These are phyloP conservation scores for Gnomoniopsis smithogilvyi DNA, from an alignment of 2,329 filamentous ascomycete genomes.

Conservation along the genomic window DNA sequence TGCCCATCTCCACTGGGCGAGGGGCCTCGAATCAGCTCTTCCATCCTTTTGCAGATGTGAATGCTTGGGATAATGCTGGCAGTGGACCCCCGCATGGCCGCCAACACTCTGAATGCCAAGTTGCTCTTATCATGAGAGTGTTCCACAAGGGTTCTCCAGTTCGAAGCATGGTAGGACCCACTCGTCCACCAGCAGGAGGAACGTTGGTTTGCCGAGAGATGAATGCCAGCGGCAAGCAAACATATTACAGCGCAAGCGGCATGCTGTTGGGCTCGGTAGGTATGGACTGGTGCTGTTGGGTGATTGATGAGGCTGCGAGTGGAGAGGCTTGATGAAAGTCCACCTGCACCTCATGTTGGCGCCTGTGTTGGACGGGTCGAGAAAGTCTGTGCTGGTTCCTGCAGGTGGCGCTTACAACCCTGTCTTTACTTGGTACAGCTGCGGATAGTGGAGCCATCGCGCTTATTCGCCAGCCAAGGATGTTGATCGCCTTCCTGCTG, in stretches of 20 bases:
- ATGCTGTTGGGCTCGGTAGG: not conserved
- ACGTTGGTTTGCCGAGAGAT: not conserved
- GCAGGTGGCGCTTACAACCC: no score
- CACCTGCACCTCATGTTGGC: no score
- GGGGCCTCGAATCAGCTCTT: not conserved
- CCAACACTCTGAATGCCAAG: not conserved
- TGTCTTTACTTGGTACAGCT: no score
- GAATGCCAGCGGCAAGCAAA: not conserved
- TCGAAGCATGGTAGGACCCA: not conserved
- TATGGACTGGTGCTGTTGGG: no score
- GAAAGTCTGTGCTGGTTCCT: no score
- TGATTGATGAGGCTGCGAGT: no score
- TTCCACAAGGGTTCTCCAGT: not conserved
- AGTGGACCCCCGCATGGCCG: not conserved
- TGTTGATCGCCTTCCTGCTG: no score
- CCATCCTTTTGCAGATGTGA: not conserved
- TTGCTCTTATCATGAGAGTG: not conserved
- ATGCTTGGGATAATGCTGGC: not conserved
- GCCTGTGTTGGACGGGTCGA: no score
- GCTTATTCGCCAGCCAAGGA: no score
- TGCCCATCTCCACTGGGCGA: not conserved
- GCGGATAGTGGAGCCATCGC: no score
- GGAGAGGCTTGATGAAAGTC: no score
- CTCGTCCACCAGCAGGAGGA: not conserved
- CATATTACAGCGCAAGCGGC: not conserved